phyloP scores from a whole-genome alignment of 352 stramenopile genomes.

The Globisporangium mamillatum region DNA sequence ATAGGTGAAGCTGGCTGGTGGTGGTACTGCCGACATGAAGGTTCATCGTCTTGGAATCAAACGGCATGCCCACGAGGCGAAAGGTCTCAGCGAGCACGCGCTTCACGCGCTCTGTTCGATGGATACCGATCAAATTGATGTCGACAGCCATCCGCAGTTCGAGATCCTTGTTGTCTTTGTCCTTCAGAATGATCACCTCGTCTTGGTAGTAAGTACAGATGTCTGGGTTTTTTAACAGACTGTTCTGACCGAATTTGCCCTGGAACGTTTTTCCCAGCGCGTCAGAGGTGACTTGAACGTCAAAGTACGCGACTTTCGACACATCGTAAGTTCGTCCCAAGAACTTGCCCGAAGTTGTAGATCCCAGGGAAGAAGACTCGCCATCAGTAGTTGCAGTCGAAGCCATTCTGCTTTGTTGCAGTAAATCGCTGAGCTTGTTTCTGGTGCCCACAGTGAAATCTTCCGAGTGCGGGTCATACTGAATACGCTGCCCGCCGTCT shows the following conservation, averaged over 20 bases:
- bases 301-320: slow-evolving; percentile 50
- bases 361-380: neutral
- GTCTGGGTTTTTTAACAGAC: slow-evolving; percentile 28
- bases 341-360: slow-evolving; percentile 22
- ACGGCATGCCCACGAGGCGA: slow-evolving; percentile 55
- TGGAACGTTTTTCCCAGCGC: slow-evolving; percentile 31
- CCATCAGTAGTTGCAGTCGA: neutral
- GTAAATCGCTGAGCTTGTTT: slow-evolving; percentile 30
- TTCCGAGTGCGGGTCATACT: slow-evolving; percentile 46
- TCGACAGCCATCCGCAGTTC: slow-evolving; percentile 38
- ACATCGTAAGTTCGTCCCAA: slow-evolving; percentile 61
- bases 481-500: slow-evolving; percentile 39
- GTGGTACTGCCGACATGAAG: slow-evolving; percentile 16
- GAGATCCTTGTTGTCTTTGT: slow-evolving; percentile 39
- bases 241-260: slow-evolving; percentile 36
- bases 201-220: slow-evolving; percentile 21
- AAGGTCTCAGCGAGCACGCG: slow-evolving; percentile 60
- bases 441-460: slow-evolving; percentile 37
- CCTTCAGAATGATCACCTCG: slow-evolving; percentile 36
- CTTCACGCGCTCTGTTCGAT: slow-evolving; percentile 46
- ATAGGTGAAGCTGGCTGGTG: slow-evolving; percentile 4
- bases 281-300: slow-evolving; percentile 40
- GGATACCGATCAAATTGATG: slow-evolving; percentile 46
- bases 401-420: slow-evolving; percentile 9
- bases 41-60: slow-evolving; percentile 48